phyloP scores from a whole-genome alignment of 163 green algal genomes.

The Scenedesmus sp. region DNA sequence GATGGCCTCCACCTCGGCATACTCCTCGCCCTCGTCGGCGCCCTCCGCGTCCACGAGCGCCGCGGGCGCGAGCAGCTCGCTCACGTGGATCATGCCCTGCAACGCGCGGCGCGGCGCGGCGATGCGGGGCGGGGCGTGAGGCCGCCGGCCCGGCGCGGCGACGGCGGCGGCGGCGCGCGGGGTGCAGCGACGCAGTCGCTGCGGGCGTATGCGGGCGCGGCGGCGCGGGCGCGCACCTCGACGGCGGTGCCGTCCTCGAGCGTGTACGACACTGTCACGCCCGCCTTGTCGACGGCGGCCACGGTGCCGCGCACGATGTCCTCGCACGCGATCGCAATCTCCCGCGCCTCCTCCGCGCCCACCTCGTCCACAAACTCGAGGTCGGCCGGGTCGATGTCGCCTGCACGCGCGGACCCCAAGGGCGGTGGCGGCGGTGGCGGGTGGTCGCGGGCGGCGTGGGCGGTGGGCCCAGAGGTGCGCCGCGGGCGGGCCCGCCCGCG shows the following conservation, averaged over 20 bases:
- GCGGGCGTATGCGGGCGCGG: too few species aligned
- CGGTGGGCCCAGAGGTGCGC: too few species aligned
- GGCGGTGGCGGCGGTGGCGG: too few species aligned
- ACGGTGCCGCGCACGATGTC: slow-evolving; percentile 24
- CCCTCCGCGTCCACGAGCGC: slow-evolving; percentile 6
- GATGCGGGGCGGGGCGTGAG: too few species aligned
- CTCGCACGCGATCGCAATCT: slow-evolving; percentile 32
- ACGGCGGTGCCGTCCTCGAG: slow-evolving; percentile 61
- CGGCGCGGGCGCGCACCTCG: neutral
- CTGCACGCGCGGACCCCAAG: too few species aligned
- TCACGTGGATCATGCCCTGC: slow-evolving; percentile 93
- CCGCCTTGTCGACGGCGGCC: slow-evolving; percentile 61
- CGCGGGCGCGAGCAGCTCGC: slow-evolving; percentile 60
- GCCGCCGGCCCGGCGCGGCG: too few species aligned
- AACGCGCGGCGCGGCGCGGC: too few species aligned
- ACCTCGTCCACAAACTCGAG: slow-evolving; percentile 41
- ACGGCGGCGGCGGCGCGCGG: too few species aligned
- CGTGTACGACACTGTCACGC: slow-evolving; percentile 90
- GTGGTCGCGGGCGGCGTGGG: too few species aligned
- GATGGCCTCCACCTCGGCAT: slow-evolving; percentile 21
- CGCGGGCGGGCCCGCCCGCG: too few species aligned
- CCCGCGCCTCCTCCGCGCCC: slow-evolving; percentile 1
- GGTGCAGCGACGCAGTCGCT: too few species aligned
- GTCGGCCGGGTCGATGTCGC: slow-evolving; percentile 7
- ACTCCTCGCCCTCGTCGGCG: slow-evolving; percentile 22